Conservation (phyloP, 179 eudicot species). For the Heliamphora pulchella region DNA sequence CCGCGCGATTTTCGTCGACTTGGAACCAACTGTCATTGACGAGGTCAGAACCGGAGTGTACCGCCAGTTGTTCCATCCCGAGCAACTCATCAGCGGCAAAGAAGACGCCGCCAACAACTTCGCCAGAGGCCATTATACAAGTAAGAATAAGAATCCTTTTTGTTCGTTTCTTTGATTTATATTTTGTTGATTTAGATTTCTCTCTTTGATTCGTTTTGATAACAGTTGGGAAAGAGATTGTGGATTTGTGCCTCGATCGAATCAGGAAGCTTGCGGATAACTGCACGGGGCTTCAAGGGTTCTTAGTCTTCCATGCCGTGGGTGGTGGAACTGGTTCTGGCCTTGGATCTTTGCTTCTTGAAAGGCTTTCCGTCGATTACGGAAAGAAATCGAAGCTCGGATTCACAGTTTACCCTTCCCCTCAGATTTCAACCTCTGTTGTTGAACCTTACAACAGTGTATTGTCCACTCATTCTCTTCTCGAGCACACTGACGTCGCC, state of each 20-base stretch:
- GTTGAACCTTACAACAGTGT: constrained; percentile 34
- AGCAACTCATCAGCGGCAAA: constrained; percentile 40
- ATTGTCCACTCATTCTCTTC: constrained; percentile 26
- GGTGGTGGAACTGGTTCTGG: constrained; percentile 44
- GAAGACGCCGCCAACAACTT: constrained; percentile 44
- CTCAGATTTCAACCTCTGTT: constrained; percentile 29
- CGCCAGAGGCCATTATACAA: constrained; percentile 32
- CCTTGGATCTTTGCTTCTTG: constrained; percentile 34
- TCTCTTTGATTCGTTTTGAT: not conserved
- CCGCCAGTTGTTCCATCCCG: constrained; percentile 42
- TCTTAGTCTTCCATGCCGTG: constrained; percentile 34
- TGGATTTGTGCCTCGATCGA: constrained; percentile 43
- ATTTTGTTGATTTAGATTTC: no score
- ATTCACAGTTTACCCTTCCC: constrained; percentile 28
- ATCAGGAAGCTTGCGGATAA: constrained; percentile 38
- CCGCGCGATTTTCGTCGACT: constrained; percentile 34
- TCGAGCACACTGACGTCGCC: constrained; percentile 32
- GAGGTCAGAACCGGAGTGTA: constrained; percentile 37
- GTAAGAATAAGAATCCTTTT: not conserved
- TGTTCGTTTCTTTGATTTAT: no score
- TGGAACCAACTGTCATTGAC: constrained; percentile 41
- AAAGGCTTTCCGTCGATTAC: constrained; percentile 33
- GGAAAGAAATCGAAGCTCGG: constrained; percentile 32
- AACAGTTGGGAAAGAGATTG: constrained; percentile 42
- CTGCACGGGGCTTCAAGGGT: constrained; percentile 44